Conservation (phyloP, 2,329 filamentous ascomycete genomes). For the Fusarium dimerum region DNA sequence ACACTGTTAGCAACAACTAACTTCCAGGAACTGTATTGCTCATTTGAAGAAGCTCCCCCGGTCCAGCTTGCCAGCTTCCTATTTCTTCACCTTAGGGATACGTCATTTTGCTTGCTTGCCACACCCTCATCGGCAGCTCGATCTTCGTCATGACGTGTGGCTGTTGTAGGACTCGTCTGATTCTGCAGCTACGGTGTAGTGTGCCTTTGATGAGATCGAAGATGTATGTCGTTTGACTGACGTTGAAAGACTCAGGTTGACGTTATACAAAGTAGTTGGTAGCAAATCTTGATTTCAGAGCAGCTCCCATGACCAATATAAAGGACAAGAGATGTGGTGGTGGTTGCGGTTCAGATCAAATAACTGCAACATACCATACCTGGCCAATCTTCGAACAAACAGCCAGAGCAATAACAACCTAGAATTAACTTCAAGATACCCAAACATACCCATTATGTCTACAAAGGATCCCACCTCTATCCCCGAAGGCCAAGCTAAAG, state of each 20-base stretch:
- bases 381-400: slow-evolving; percentile 16
- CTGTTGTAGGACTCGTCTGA: slow-evolving; percentile 20
- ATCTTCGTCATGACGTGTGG: slow-evolving; percentile 31
- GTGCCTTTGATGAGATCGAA: slow-evolving; percentile 8
- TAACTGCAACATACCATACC: slow-evolving; percentile 20
- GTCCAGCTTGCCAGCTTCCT: not conserved
- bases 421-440: slow-evolving; percentile 22
- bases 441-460: slow-evolving; percentile 2
- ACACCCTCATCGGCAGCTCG: slow-evolving; percentile 17
- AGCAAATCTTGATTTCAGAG: slow-evolving; percentile 29
- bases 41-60: not conserved
- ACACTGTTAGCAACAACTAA: not conserved
- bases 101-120: slow-evolving; percentile 28
- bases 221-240: slow-evolving; percentile 15
- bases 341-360: slow-evolving; percentile 19
- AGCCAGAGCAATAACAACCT: slow-evolving; percentile 9
- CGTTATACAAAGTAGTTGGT: slow-evolving; percentile 15
- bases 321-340: slow-evolving; percentile 18
- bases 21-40: not conserved
- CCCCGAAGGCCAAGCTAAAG: slow-evolving; percentile 33
- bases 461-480: slow-evolving; percentile 30
- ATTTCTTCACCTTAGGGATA: slow-evolving; percentile 5
- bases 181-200: slow-evolving; percentile 17
- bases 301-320: slow-evolving; percentile 15
- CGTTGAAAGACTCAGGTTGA: slow-evolving; percentile 22